A percentile compares a stretch with the other conserved stretches of the same genome.
Evolutionary conservation across 2,329 filamentous ascomycete genomes (phyloP).

Genomic region (Stemphylium beticola): DNA sequence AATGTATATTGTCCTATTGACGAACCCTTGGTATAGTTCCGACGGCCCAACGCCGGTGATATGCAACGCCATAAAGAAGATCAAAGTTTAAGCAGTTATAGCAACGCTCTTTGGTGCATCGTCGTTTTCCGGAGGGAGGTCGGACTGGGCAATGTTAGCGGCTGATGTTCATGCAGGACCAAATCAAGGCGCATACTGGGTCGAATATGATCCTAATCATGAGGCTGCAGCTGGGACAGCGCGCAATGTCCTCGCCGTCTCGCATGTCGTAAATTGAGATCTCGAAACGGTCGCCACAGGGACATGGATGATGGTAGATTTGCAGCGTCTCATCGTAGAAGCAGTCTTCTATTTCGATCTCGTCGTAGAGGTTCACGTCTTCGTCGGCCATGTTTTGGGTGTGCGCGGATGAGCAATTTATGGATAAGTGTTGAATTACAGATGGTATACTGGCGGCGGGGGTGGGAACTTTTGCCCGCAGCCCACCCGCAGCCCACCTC

Average conservation of each 20-base stretch:
- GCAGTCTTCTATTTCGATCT: constrained; percentile 94
- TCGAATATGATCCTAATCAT: constrained; percentile 98
- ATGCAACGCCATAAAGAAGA: constrained; percentile 19
- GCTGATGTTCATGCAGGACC: neutral
- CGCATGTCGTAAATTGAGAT: constrained; percentile 83
- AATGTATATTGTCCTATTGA: neutral
- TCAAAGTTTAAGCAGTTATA: constrained; percentile 32
- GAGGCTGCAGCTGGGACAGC: constrained; percentile 95
- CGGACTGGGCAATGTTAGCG: constrained; percentile 31
- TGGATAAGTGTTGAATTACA: constrained; percentile 5
- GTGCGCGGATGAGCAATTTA: neutral
- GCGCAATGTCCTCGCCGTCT: constrained; percentile 91
- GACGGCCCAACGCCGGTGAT: constrained; percentile 17
- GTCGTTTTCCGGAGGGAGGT: constrained; percentile 38
- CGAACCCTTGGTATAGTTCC: constrained; percentile 6
- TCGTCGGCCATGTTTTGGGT: constrained; percentile 41
- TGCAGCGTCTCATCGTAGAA: constrained; percentile 93
- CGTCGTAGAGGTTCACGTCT: constrained; percentile 80
- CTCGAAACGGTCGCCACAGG: constrained; percentile 96
- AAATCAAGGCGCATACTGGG: constrained; percentile 60
- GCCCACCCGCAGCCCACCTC: constrained; percentile 14
- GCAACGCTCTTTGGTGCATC: constrained; percentile 30
- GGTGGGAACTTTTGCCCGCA: constrained; percentile 18
- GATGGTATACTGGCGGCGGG: constrained; percentile 5
- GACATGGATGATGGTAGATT: constrained; percentile 95